Conservation (phyloP, 2,329 filamentous ascomycete genomes). For the Venturiaceae sp. region DNA sequence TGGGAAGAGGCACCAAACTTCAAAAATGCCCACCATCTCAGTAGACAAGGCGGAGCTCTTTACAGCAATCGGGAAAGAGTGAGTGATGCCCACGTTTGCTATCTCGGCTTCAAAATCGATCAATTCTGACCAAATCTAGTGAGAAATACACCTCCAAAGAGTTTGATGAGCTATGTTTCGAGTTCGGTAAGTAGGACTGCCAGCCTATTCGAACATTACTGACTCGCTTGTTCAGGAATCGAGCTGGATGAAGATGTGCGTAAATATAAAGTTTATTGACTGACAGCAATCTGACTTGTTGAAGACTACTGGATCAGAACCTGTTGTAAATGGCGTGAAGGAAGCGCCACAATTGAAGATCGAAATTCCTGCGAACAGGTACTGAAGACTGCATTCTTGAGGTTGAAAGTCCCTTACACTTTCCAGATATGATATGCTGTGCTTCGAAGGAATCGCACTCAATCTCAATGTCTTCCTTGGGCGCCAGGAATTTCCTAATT, state of each 20-base stretch:
- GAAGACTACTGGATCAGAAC: slow-evolving; percentile 49
- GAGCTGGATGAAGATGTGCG: slow-evolving; percentile 85
- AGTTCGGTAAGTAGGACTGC: slow-evolving; percentile 56
- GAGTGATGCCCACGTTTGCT: slow-evolving; percentile 23
- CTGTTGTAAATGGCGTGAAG: slow-evolving; percentile 66
- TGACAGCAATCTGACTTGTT: neutral
- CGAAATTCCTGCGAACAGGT: slow-evolving; percentile 92
- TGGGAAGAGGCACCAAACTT: neutral
- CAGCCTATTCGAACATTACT: neutral
- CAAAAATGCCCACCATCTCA: slow-evolving; percentile 84
- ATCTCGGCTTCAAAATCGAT: slow-evolving; percentile 10
- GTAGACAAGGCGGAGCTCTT: slow-evolving; percentile 96
- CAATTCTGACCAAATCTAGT: slow-evolving; percentile 12
- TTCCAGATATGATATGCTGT: slow-evolving; percentile 72
- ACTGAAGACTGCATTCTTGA: slow-evolving; percentile 25
- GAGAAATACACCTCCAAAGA: slow-evolving; percentile 77
- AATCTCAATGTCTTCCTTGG: slow-evolving; percentile 94
- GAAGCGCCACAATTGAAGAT: slow-evolving; percentile 93
- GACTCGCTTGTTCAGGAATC: slow-evolving; percentile 45
- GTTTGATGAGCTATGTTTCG: slow-evolving; percentile 96
- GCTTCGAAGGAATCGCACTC: slow-evolving; percentile 91
- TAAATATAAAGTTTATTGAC: neutral
- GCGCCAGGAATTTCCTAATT: slow-evolving; percentile 67
- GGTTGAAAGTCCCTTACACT: neutral
- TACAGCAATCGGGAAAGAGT: slow-evolving; percentile 84